Base-by-base conservation (phyloP, 495 filamentous ascomycete species). In the Copromyces sp. region DNA sequence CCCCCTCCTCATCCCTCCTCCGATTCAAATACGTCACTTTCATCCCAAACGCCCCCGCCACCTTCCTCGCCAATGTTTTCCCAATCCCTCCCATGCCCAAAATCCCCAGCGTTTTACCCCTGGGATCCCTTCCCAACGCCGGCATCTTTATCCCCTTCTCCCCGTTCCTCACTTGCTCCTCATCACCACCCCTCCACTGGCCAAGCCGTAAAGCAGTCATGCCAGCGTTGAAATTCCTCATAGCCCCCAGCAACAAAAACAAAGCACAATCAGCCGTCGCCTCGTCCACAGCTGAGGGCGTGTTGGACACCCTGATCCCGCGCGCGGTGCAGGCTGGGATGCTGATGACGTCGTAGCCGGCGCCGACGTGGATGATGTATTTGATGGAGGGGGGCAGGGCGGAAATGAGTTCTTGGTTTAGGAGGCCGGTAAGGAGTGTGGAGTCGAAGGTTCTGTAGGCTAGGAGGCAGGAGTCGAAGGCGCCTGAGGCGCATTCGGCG, bases 31-130 rank as follows among this genome's bases (percentile, higher is more conserved):
- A 95, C 39, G 88, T 83, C 5, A 92, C 86, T 68, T 80, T 85
- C 89, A 92, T 91, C 0, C 89, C 89, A 75, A 92, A 89, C 9
- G 85, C 87, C 74, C 83, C 81, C 0, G 86, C 89, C 53, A 61
- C 53, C 79, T 83, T 82, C 16, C 76, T 73, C 2, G 83, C 84
- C 74, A 85, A 76, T 17, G 82, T 82, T 4, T 87, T 83, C 1
- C 94, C 94, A 69, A 97, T 97, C 0, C 93, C 93, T 9, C 94
- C 94, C 92, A 97, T 94, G 9, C 94, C 94, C 44, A 97, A 77
- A 72, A 97, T 92, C 3, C 93, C 93, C 0, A 96, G 85, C 1
- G 86, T 82, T 78, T 94, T 94, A 16, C 86, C 87, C 72, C 89
- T 83, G 9, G 93, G 93, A 78, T 94, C 91, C 72, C 87, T 88